Base-by-base conservation (phyloP, 495 filamentous ascomycete genomes). In the Pseudevernia furfuracea region DNA sequence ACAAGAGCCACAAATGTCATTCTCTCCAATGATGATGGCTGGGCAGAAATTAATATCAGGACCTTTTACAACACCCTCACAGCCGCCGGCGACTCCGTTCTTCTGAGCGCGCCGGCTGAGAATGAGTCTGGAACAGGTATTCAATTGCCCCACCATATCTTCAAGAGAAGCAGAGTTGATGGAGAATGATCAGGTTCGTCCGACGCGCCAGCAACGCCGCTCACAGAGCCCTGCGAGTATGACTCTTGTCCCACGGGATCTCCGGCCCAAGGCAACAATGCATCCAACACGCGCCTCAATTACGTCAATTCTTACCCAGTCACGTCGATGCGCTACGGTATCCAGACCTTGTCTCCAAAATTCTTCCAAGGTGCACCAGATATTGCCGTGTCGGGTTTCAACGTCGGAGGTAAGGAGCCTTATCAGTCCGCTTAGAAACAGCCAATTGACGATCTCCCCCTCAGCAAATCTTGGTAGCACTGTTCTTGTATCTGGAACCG, bases 291-390 rank as follows among this genome's bases (percentile, higher is more conserved):
- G 30, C 77, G 79, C 0, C 76, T 87, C 53, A 87, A 88, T 72
- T 88, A 85, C 75, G 86, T 89, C 53, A 89, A 89, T 72, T 85
- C 83, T 3, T 88, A 78, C 71, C 85, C 87, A 0, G 83, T 85
- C 10, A 88, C 85, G 0, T 79, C 84, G 0, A 86, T 87, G 69
- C 79, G 81, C 43, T 80, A 85, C 66, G 86, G 86, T 48, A 85
- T 89, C 74, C 69, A 84, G 66, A 80, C 72, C 1, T 69, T 84
- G 41, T 77, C 78, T 0, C 79, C 81, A 3, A 71, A 75, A 17
- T 75, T 82, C 66, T 87, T 83, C 71, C 70, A 74, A 67, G 80
- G 78, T 39, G 60, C 67, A 1, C 80, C 81, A 0, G 85, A 86
- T 32, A 76, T 89, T 32, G 85, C 83, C 34, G 82, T 89, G 28